Percentiles rank a stretch among this genome's conserved stretches.
Evolutionary conservation across 2,329 filamentous ascomycete species (phyloP).

Genomic region (Orbilia quercus): DNA sequence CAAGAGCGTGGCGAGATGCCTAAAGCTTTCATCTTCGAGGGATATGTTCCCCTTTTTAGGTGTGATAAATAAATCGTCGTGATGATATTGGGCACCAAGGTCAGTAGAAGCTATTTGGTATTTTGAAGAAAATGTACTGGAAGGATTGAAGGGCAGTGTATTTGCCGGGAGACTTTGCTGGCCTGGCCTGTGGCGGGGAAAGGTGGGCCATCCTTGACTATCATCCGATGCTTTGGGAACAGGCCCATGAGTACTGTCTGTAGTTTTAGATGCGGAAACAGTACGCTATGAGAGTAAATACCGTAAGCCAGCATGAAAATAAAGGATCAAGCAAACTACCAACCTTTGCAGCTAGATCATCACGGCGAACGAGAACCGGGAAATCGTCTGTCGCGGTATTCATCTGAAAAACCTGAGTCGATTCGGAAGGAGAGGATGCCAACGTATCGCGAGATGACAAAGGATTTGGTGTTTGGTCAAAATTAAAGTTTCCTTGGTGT

Average conservation of each 20-base stretch:
- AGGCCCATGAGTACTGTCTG: slow-evolving; percentile 80
- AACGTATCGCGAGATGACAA: slow-evolving; percentile 65
- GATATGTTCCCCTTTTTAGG: slow-evolving; percentile 52
- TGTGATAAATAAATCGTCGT: slow-evolving; percentile 56
- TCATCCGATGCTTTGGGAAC: slow-evolving; percentile 73
- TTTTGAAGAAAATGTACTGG: slow-evolving; percentile 60
- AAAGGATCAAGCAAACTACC: slow-evolving; percentile 41
- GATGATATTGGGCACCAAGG: slow-evolving; percentile 57
- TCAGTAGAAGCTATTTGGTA: slow-evolving; percentile 58
- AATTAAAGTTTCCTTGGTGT: slow-evolving; percentile 85
- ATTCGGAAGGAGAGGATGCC: slow-evolving; percentile 71
- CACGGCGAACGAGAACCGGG: slow-evolving; percentile 79
- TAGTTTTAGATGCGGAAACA: slow-evolving; percentile 77
- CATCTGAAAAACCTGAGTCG: slow-evolving; percentile 76
- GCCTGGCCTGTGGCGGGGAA: slow-evolving; percentile 75
- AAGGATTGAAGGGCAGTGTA: slow-evolving; percentile 61
- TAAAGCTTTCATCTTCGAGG: slow-evolving; percentile 32
- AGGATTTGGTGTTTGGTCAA: slow-evolving; percentile 71
- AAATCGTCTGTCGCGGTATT: slow-evolving; percentile 81
- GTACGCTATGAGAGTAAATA: slow-evolving; percentile 71
- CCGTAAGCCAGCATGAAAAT: slow-evolving; percentile 15
- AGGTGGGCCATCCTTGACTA: slow-evolving; percentile 69
- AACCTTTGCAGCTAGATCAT: slow-evolving; percentile 68
- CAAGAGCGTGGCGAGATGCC: slow-evolving; percentile 48
- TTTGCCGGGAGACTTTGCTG: slow-evolving; percentile 72